Conservation (phyloP, 768 basidiomycete species). For the Lentinula edodes region DNA sequence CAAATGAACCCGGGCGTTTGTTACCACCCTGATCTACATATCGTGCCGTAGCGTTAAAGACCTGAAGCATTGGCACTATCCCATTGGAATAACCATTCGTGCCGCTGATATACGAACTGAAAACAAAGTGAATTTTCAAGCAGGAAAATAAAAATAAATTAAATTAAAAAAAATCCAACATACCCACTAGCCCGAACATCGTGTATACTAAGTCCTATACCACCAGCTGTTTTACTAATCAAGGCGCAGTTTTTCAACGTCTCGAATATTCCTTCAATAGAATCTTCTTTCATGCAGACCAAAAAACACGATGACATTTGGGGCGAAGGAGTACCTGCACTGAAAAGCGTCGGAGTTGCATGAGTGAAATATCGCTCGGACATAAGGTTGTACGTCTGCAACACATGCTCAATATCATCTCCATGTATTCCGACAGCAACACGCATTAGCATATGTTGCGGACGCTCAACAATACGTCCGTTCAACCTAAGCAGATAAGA, state of each 20-base stretch:
- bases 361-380: slow-evolving; percentile 98
- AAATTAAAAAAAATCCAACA: too few relatives aligned
- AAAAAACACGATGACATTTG: slow-evolving; percentile 97
- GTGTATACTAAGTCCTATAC: slow-evolving; percentile 86
- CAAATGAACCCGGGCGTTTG: slow-evolving; percentile 97
- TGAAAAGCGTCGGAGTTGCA: slow-evolving; percentile 96
- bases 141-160: too few relatives aligned
- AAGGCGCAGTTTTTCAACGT: too few relatives aligned
- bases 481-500: slow-evolving; percentile 94
- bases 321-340: slow-evolving; percentile 93
- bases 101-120: too few relatives aligned
- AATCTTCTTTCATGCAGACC: slow-evolving; percentile 98
- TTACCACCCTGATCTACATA: slow-evolving; percentile 99
- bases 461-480: slow-evolving; percentile 91
- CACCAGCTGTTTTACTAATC: too few relatives aligned
- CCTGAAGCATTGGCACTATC: slow-evolving; percentile 98
- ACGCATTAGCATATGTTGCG: slow-evolving; percentile 99
- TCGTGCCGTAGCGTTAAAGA: slow-evolving; percentile 94
- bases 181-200: slow-evolving; percentile 93
- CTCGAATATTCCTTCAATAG: slow-evolving; percentile 99
- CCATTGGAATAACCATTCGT: slow-evolving; percentile 98
- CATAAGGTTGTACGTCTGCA: slow-evolving; percentile 95
- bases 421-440: slow-evolving; percentile 98
- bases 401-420: slow-evolving; percentile 73
- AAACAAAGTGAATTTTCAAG: too few relatives aligned